Conservation (phyloP, 1,139 yeast genomes). For the Meyerozyma carpophila region DNA sequence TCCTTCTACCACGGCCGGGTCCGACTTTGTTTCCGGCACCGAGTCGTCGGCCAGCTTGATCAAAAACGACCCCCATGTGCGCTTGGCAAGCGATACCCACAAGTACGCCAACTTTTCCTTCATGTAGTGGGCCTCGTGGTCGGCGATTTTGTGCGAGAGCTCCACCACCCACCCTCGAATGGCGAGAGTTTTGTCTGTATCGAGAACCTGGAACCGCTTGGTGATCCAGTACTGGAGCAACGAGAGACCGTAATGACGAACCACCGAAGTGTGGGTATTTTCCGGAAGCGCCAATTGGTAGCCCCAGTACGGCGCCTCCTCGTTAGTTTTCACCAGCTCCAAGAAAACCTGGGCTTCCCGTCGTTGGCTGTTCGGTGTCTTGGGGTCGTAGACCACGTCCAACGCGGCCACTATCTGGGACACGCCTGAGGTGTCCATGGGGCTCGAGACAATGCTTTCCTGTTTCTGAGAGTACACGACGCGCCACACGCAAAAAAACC, state of each 20-base stretch:
- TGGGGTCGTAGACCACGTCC: conserved; percentile 71
- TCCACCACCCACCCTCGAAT: conserved; percentile 83
- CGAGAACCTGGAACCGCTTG: conserved; percentile 48
- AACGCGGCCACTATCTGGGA: conserved; percentile 71
- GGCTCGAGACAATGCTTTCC: conserved; percentile 11
- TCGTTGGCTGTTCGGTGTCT: conserved; percentile 58
- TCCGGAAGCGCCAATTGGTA: conserved; percentile 69
- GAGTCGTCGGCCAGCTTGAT: conserved; percentile 15
- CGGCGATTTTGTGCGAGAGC: conserved; percentile 53
- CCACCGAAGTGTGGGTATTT: conserved; percentile 60
- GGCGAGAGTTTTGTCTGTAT: conserved; percentile 60
- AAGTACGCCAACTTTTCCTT: conserved; percentile 84
- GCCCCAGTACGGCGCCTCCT: conserved; percentile 91
- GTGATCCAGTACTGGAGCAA: conserved; percentile 70
- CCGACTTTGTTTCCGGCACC: conserved; percentile 14
- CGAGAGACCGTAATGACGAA: conserved; percentile 87
- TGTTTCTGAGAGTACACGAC: not conserved
- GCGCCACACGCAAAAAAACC: not conserved
- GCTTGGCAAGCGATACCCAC: conserved; percentile 92
- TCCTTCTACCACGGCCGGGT: conserved; percentile 54
- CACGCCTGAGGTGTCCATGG: conserved; percentile 64
- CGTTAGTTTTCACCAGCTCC: conserved; percentile 68
- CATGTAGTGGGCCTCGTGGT: conserved; percentile 80
- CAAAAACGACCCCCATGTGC: conserved; percentile 75
- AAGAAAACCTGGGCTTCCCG: conserved; percentile 68